Evolutionary conservation across 2,329 filamentous ascomycete genomes (phyloP).

Genomic region (Xylaria sp.): DNA sequence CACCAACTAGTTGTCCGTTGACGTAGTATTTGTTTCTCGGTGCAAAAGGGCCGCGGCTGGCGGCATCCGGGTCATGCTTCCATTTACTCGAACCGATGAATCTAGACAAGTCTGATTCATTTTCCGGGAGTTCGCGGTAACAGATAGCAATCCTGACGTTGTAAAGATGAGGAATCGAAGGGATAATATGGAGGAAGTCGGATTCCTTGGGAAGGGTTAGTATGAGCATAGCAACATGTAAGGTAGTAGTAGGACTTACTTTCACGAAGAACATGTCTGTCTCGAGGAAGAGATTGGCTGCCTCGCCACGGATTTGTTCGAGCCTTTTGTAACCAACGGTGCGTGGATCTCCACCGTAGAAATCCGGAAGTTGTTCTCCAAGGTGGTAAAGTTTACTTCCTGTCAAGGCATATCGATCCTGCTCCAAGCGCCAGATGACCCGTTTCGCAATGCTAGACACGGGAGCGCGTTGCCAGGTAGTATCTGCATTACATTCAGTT

Average conservation of each 20-base stretch:
- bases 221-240: neutral
- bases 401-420: slow-evolving; percentile 66
- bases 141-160: slow-evolving; percentile 66
- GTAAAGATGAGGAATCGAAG: slow-evolving; percentile 68
- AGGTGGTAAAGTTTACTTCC: slow-evolving; percentile 63
- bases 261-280: slow-evolving; percentile 76
- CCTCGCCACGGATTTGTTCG: slow-evolving; percentile 60
- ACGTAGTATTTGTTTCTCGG: slow-evolving; percentile 69
- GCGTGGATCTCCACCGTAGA: slow-evolving; percentile 61
- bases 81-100: slow-evolving; percentile 63
- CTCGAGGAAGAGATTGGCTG: slow-evolving; percentile 64
- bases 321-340: slow-evolving; percentile 57
- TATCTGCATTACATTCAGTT: slow-evolving; percentile 58
- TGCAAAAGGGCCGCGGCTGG: slow-evolving; percentile 63
- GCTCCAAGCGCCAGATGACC: slow-evolving; percentile 69
- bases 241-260: slow-evolving; percentile 53
- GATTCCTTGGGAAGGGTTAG: slow-evolving; percentile 60
- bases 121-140: slow-evolving; percentile 69
- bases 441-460: slow-evolving; percentile 66
- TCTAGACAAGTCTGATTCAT: slow-evolving; percentile 57
- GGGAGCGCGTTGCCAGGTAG: slow-evolving; percentile 67
- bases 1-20: slow-evolving; percentile 64
- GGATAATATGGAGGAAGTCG: slow-evolving; percentile 69
- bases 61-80: slow-evolving; percentile 67
- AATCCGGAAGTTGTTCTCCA: slow-evolving; percentile 63